A percentile compares a stretch with the other conserved stretches of the same genome.
Evolutionary conservation across 345 rosid species (phyloP).

Genomic region (Gossypium rotundifolium): DNA sequence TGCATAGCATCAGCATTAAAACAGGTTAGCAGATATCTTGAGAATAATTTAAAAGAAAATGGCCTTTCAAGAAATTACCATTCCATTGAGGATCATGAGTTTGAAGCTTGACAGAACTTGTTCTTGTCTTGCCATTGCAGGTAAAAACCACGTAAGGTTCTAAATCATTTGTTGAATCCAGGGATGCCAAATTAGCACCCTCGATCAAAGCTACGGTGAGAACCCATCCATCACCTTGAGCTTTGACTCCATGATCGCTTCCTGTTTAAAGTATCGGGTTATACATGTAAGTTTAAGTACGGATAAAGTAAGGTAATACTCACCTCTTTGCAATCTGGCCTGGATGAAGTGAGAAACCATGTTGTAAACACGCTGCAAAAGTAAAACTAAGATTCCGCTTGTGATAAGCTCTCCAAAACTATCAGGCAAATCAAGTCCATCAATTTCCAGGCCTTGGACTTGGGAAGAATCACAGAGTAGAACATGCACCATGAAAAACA

Average conservation of each 20-base stretch:
- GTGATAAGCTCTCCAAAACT: slow-evolving; percentile 76
- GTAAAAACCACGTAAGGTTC: slow-evolving; percentile 84
- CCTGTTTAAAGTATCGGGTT: slow-evolving; percentile 34
- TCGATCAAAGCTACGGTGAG: slow-evolving; percentile 80
- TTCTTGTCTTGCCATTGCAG: slow-evolving; percentile 76
- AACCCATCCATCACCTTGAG: slow-evolving; percentile 83
- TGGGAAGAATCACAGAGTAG: slow-evolving; percentile 41
- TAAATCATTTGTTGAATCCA: slow-evolving; percentile 45
- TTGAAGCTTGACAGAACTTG: slow-evolving; percentile 85
- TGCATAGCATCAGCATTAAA: slow-evolving; percentile 31
- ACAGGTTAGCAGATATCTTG: background rate
- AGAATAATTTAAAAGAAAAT: background rate
- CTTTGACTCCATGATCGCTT: slow-evolving; percentile 57
- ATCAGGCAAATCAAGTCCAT: slow-evolving; percentile 79
- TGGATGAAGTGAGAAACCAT: slow-evolving; percentile 64
- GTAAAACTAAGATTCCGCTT: slow-evolving; percentile 50
- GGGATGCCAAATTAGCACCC: slow-evolving; percentile 56
- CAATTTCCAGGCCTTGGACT: slow-evolving; percentile 63
- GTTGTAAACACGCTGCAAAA: slow-evolving; percentile 52
- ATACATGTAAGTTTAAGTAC: background rate
- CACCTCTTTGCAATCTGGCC: slow-evolving; percentile 68
- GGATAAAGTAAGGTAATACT: background rate
- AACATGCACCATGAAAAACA: slow-evolving; percentile 57
- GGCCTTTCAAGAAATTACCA: slow-evolving; percentile 33
- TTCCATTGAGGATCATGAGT: slow-evolving; percentile 80